phyloP scores from a whole-genome alignment of 2,329 filamentous ascomycete genomes.

The Aspergillus novofumigatus region DNA sequence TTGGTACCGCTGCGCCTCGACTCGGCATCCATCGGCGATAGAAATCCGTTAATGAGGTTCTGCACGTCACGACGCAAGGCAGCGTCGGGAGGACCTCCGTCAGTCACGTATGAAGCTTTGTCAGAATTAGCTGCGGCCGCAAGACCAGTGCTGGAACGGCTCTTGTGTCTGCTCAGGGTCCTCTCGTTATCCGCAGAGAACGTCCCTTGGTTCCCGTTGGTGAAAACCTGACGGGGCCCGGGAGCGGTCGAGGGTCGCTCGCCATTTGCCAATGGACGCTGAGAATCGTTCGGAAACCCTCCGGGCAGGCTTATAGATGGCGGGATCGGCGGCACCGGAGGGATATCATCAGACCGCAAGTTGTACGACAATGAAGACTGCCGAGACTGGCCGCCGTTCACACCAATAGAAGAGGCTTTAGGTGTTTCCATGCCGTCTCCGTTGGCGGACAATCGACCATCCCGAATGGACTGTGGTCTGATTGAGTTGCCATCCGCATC shows the following conservation, averaged over 20 bases:
- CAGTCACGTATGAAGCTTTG: conserved; percentile 8
- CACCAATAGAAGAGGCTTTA: conserved; percentile 21
- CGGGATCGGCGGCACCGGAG: conserved; percentile 46
- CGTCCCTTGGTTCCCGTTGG: conserved; percentile 19
- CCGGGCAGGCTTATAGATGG: conserved; percentile 38
- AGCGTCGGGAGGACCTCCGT: conserved; percentile 18
- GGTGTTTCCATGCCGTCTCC: conserved; percentile 32
- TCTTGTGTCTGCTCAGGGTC: conserved; percentile 32
- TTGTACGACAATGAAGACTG: conserved; percentile 7
- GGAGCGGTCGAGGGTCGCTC: conserved; percentile 34
- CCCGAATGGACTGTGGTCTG: conserved; percentile 24
- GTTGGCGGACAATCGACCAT: conserved; percentile 15
- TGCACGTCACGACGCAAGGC: conserved; percentile 30
- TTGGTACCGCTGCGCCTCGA: conserved; percentile 12
- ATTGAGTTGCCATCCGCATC: conserved; percentile 25
- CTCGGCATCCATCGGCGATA: conserved; percentile 22
- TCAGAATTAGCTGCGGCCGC: conserved; percentile 13
- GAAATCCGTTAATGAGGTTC: conserved; percentile 35
- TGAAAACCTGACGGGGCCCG: conserved; percentile 14
- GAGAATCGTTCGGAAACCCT: conserved; percentile 38
- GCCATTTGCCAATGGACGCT: conserved; percentile 24
- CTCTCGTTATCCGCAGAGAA: conserved; percentile 17
- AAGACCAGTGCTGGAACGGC: conserved; percentile 30
- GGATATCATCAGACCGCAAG: conserved; percentile 32
- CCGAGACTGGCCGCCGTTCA: conserved; percentile 11